Base-by-base conservation (phyloP, 2,329 filamentous ascomycete species). In the Alternaria gansuensis region DNA sequence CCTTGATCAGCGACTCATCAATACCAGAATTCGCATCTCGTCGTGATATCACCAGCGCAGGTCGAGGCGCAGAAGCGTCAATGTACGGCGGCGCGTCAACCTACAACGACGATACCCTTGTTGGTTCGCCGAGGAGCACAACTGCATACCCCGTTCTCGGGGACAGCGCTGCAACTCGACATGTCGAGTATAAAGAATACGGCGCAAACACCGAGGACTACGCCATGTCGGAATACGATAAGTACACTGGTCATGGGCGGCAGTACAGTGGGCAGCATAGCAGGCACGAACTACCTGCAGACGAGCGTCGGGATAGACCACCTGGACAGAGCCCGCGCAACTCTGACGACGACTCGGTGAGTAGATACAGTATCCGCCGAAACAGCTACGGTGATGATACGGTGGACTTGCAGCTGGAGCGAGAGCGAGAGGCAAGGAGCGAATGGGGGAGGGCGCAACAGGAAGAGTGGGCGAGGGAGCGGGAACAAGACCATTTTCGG, bases 1-100 rank as follows among this genome's bases (percentile, higher is more conserved):
- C 56, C 14, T 28, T 67, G 13, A 46, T 11, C n/a, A 13, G 26
- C 5, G 26, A 39, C 23, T 36, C 48, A 11, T 39, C 48, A 8
- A 28, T 23, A 13, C 33, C 8, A 1, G 3, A 17, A 6, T 39
- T 37, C 7, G 14, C 34, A 37, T 31, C 33, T 28, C 34, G 4
- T 26, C 48, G 10, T 10, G 23, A 7, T 2, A 37, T 4, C 11
- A 11, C 2, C 10, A 50, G 48, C 3, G 8, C 48, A 39, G 23
- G 33, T 14, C 24, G 24, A 0, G 33, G 24, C 14, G 33, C 33
- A 17, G 48, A 23, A 5, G 3, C 29, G 6, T 48, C 44, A 0
- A 48, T 11, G 34, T 36, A 39, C 26, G 33, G 26, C 26, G 23
- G 5, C 24, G 33, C 33, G 10, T 36, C 44, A 4, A 31, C 14